Evolutionary conservation across 257 asterid species (phyloP).

Genomic region (Solanum arcanum): DNA sequence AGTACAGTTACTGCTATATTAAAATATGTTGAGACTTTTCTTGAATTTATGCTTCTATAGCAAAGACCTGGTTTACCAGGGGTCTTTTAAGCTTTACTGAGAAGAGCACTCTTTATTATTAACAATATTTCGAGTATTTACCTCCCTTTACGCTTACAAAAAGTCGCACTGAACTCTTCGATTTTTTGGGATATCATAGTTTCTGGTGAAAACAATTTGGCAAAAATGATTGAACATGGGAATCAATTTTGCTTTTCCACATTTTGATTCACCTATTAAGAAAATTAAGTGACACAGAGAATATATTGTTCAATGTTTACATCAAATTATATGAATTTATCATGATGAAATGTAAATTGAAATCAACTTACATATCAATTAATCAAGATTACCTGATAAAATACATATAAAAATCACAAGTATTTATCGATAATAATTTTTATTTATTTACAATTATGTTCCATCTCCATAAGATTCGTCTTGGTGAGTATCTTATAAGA

Average conservation of each 20-base stretch:
- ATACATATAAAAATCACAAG: not conserved
- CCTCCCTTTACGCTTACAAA: not conserved
- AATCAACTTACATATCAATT: not conserved
- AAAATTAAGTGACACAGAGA: not conserved
- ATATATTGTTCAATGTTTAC: not conserved
- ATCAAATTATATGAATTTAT: not conserved
- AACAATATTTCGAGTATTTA: not conserved
- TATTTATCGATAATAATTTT: not conserved
- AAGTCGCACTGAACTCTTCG: not conserved
- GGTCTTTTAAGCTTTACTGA: not conserved
- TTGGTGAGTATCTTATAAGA: too few relatives aligned
- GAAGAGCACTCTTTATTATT: not conserved
- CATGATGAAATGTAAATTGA: not conserved
- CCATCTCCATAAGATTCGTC: too few relatives aligned
- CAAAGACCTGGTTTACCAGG: not conserved
- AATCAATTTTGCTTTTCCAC: not conserved
- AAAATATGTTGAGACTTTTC: not conserved
- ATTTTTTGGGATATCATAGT: not conserved
- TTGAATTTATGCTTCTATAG: not conserved
- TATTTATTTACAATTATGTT: not conserved
- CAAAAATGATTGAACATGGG: not conserved
- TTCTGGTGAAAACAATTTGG: not conserved
- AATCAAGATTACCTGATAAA: not conserved
- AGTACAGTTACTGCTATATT: not conserved
- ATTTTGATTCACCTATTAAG: not conserved